Base-by-base conservation (phyloP, 2,329 filamentous ascomycete genomes). In the Apiospora kogelbergensis region DNA sequence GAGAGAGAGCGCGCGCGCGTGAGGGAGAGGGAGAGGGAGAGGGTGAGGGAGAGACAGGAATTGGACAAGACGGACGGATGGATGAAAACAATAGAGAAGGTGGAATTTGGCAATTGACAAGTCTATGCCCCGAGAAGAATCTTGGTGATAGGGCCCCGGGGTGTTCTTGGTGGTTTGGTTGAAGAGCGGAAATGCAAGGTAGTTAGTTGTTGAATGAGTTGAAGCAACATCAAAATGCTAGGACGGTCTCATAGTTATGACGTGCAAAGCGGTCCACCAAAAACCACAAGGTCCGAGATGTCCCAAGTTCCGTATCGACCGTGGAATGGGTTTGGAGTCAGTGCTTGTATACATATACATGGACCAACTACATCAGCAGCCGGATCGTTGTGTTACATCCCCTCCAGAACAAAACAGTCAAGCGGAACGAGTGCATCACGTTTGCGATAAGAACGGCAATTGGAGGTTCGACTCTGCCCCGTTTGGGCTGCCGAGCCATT, bases 191-290 rank as follows among this genome's bases (percentile, higher is more conserved):
- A 60, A 60, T 20, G 26, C 24, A 15, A 60, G 30, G 53, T n/a
- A 37, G 26, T 5, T 20, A 45, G 42, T n/a, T 5, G 20, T 33
- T 37, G 30, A 60, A 22, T 37, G 30, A 60, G 53, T 60, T 60
- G 30, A 60, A 60, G 53, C 53, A 60, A 60, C 53, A n/a, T 60
- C 53, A n/a, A 60, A 60, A 60, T 60, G 53, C 53, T 60, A 60
- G 26, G 30, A 60, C 30, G 53, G 53, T 33, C 53, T 60, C 48
- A 57, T 57, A 57, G 48, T 57, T 60, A 60, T 60, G 53, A 60
- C 53, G 53, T 60, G 53, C 53, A 60, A 37, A 60, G 53, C n/a
- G 53, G 30, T 60, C 53, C 53, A 60, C 53, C 53, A 33, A 60
- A 60, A 60, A 60, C 17, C 53, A 60, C 53, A 60, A 20, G n/a